A percentile compares a stretch with the other conserved stretches of the same genome.
Evolutionary conservation across 306 rosid species (phyloP).

Genomic region (Echinosophora koreensis): DNA sequence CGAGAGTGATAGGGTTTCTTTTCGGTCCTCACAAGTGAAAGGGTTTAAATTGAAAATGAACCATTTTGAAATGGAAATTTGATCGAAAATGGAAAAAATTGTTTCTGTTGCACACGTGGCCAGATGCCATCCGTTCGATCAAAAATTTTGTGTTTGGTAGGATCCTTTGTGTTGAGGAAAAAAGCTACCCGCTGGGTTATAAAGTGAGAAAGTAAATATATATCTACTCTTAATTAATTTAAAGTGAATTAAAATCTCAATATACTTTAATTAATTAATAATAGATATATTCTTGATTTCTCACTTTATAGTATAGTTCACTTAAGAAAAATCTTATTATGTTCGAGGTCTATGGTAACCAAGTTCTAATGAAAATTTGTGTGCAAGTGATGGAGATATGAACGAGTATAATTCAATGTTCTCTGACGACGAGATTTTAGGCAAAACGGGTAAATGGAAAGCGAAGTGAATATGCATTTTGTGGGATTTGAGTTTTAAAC

Average conservation of each 20-base stretch:
- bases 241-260: too few species aligned
- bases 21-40: constrained; percentile 51
- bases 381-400: background rate
- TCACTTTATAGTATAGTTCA: too few species aligned
- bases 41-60: constrained; percentile 66
- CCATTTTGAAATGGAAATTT: constrained; percentile 25
- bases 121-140: background rate
- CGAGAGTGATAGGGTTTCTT: constrained; percentile 80
- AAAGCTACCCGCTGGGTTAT: too few species aligned
- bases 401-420: constrained; percentile 1
- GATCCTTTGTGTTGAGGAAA: background rate
- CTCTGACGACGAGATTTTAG: background rate
- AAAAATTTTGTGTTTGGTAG: background rate
- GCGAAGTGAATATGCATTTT: constrained; percentile 17
- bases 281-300: too few species aligned
- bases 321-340: too few species aligned
- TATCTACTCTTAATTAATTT: too few species aligned
- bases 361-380: background rate
- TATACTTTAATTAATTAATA: too few species aligned
- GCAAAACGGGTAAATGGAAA: constrained; percentile 30
- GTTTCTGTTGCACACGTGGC: constrained; percentile 49
- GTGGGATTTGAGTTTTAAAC: background rate
- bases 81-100: background rate
- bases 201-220: too few species aligned
- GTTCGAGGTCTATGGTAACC: background rate